A percentile compares a stretch with the other conserved stretches of the same genome.
phyloP scores from a whole-genome alignment of 2,329 filamentous ascomycete species.

The Arthroderma sp. region DNA sequence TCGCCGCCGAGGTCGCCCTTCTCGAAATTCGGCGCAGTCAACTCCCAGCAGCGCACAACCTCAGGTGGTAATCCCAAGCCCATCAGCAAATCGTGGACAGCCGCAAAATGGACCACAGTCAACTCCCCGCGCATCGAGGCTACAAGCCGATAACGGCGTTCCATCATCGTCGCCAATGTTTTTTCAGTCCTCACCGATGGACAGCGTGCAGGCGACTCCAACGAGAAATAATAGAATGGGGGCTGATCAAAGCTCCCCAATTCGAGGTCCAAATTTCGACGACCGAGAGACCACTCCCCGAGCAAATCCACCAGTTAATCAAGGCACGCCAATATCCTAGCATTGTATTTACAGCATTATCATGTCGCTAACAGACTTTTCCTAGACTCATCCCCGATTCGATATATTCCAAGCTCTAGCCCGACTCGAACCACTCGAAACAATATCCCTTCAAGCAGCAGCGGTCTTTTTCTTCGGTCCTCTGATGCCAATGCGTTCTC shows the following conservation, averaged over 20 bases:
- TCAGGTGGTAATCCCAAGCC: slow-evolving; percentile 4
- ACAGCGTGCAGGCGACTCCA: slow-evolving; percentile 29
- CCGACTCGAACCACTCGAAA: slow-evolving; percentile 57
- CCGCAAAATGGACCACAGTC: slow-evolving; percentile 20
- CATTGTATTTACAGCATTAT: background rate
- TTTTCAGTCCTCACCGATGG: slow-evolving; percentile 51
- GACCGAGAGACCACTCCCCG: slow-evolving; percentile 33
- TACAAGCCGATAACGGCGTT: slow-evolving; percentile 26
- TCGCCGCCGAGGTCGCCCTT: slow-evolving; percentile 28
- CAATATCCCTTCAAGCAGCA: slow-evolving; percentile 69
- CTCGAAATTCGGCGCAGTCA: slow-evolving; percentile 27
- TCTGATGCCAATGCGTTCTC: slow-evolving; percentile 39
- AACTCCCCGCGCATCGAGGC: slow-evolving; percentile 35
- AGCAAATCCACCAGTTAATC: slow-evolving; percentile 22
- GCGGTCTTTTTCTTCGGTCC: slow-evolving; percentile 69
- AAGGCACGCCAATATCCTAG: slow-evolving; percentile 24
- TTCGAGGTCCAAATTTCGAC: slow-evolving; percentile 26
- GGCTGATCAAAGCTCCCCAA: slow-evolving; percentile 37
- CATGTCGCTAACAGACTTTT: slow-evolving; percentile 10
- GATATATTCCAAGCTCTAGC: slow-evolving; percentile 82
- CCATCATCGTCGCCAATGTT: slow-evolving; percentile 70
- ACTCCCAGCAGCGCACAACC: slow-evolving; percentile 22
- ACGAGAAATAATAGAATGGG: slow-evolving; percentile 19
- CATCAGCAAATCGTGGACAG: slow-evolving; percentile 9
- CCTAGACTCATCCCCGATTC: slow-evolving; percentile 79